Conservation (phyloP, 1,284 basidiomycete species). For the Sanghuangporus sanghuang region DNA sequence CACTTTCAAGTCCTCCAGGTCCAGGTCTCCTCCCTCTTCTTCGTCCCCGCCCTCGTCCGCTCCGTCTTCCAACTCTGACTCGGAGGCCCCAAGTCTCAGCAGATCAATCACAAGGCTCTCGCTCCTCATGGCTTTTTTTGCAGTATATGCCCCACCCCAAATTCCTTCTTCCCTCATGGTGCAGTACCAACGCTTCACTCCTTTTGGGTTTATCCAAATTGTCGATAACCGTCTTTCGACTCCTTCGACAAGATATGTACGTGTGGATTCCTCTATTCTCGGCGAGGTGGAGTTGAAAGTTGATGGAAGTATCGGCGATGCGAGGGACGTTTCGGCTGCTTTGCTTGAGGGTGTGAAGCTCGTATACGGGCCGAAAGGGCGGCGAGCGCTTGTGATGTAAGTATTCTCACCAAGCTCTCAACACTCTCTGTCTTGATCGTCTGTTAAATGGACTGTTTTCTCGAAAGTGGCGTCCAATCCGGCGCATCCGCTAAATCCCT, state of each 20-base stretch:
- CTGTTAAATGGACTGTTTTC: neutral
- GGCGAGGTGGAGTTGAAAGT: neutral
- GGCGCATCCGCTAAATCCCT: constrained; percentile 3
- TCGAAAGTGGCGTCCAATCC: constrained; percentile 2
- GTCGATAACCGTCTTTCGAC: neutral
- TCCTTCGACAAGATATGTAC: neutral
- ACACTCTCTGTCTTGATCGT: no score
- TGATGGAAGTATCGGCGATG: neutral
- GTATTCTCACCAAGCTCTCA: neutral
- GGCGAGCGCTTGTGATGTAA: constrained; percentile 7
- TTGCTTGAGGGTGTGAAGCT: neutral
- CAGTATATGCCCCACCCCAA: constrained; percentile 6
- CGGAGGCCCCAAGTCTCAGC: neutral
- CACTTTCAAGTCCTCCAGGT: neutral
- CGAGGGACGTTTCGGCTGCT: neutral
- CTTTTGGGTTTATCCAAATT: constrained; percentile 7
- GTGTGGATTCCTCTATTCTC: constrained; percentile 3
- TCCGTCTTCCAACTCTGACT: neutral
- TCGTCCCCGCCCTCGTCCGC: neutral
- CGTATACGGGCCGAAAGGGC: neutral
- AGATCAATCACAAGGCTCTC: constrained; percentile 5
- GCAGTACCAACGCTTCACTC: constrained; percentile 4
- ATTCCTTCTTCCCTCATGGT: constrained; percentile 4
- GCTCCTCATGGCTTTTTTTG: constrained; percentile 2
- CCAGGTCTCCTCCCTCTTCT: neutral